phyloP scores from a whole-genome alignment of 2,329 filamentous ascomycete genomes.

The Monilinia laxa region DNA sequence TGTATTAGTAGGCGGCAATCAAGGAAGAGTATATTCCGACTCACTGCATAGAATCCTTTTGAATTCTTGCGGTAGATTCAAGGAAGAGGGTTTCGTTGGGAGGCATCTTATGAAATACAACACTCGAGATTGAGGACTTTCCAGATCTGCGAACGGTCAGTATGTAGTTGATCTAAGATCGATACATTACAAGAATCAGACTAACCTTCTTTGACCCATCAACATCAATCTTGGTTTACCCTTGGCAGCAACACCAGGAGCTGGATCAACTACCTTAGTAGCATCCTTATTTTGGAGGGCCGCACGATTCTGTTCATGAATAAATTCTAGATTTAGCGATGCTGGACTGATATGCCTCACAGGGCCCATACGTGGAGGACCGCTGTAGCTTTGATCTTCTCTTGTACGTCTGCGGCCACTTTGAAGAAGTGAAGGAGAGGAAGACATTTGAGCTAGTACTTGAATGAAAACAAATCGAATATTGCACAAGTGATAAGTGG shows the following conservation, averaged over 20 bases:
- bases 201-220: constrained; percentile 92
- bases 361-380: constrained; percentile 40
- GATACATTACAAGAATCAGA: constrained; percentile 15
- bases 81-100: constrained; percentile 94
- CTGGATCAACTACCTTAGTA: constrained; percentile 49
- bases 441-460: constrained; percentile 21
- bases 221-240: constrained; percentile 80
- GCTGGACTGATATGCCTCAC: constrained; percentile 53
- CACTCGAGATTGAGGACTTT: constrained; percentile 97
- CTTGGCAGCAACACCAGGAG: constrained; percentile 51
- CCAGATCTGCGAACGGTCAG: constrained; percentile 67
- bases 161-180: not conserved
- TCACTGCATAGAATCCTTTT: constrained; percentile 93
- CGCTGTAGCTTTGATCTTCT: constrained; percentile 37
- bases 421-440: constrained; percentile 32
- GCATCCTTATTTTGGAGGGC: constrained; percentile 49
- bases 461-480: constrained; percentile 13
- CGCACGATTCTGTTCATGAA: constrained; percentile 60
- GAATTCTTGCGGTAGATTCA: constrained; percentile 90
- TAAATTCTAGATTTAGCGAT: constrained; percentile 62
- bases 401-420: constrained; percentile 37
- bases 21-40: constrained; percentile 40
- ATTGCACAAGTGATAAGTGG: constrained; percentile 9
- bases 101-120: constrained; percentile 98
- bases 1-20: constrained; percentile 23